phyloP scores from a whole-genome alignment of 768 basidiomycete species.

The Suillus tomentosus region DNA sequence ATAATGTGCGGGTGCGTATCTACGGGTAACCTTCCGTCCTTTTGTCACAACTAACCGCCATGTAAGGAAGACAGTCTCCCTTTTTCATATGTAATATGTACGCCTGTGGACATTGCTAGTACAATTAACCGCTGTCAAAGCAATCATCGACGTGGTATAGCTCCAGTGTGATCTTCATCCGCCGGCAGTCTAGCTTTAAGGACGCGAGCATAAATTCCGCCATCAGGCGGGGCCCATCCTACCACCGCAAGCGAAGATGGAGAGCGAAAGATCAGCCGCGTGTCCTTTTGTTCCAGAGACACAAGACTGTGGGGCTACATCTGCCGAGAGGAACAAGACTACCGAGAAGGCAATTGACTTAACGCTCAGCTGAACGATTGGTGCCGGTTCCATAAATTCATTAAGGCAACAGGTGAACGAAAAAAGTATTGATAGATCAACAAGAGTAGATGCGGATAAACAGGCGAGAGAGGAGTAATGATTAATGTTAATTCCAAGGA shows the following conservation, averaged over 20 bases:
- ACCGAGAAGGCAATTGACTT: neutral
- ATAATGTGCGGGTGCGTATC: neutral
- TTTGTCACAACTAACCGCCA: neutral
- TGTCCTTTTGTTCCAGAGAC: neutral
- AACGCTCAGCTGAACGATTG: neutral
- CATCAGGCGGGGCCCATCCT: neutral
- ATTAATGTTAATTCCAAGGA: slow-evolving; percentile 13
- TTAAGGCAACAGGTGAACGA: neutral
- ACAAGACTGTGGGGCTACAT: neutral
- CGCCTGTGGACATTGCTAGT: neutral
- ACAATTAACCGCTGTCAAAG: neutral
- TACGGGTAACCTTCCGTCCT: neutral
- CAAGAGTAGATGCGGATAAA: neutral
- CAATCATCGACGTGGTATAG: neutral
- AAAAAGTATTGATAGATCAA: neutral
- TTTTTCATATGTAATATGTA: neutral
- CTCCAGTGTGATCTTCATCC: neutral
- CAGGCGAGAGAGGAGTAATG: neutral
- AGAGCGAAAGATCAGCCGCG: neutral
- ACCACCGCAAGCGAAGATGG: neutral
- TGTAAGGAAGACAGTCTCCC: neutral
- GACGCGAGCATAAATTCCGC: neutral
- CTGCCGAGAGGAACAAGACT: neutral
- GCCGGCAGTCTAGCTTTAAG: neutral
- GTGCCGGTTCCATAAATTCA: neutral